Conservation (phyloP, 495 filamentous ascomycete genomes). For the Penicillium alfredii region DNA sequence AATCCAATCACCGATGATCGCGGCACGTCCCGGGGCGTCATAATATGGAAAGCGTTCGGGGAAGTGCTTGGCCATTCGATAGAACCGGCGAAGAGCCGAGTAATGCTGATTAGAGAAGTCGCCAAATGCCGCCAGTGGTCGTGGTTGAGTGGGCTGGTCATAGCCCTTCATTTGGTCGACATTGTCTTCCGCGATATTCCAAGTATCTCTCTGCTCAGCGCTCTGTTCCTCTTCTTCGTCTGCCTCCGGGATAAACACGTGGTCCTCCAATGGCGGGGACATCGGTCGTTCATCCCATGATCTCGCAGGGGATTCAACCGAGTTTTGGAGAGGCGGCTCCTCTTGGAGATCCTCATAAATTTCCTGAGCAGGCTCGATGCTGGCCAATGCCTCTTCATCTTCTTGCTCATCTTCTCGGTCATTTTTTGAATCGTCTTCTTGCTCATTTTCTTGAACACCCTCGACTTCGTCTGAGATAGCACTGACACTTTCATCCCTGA, state of each 20-base stretch:
- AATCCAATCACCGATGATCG: constrained; percentile 43
- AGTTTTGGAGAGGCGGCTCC: constrained; percentile 7
- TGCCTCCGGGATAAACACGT: background rate
- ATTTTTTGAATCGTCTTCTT: constrained; percentile 4
- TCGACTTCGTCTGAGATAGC: constrained; percentile 17
- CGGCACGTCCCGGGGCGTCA: constrained; percentile 29
- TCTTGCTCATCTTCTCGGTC: constrained; percentile 6
- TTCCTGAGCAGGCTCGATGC: constrained; percentile 9
- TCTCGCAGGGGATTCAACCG: constrained; percentile 9
- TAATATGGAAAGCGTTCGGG: constrained; percentile 38
- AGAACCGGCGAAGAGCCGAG: constrained; percentile 33
- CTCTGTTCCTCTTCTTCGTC: constrained; percentile 1
- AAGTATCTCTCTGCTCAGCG: constrained; percentile 7
- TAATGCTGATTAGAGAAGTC: constrained; percentile 46
- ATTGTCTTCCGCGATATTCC: constrained; percentile 5
- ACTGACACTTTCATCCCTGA: constrained; percentile 14
- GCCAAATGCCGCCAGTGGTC: constrained; percentile 31
- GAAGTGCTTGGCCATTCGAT: constrained; percentile 34
- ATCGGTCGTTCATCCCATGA: constrained; percentile 6
- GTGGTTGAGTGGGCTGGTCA: constrained; percentile 11
- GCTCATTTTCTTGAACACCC: constrained; percentile 1
- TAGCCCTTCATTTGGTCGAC: constrained; percentile 7
- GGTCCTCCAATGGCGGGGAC: constrained; percentile 1
- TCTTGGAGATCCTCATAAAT: constrained; percentile 11
- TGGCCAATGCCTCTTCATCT: constrained; percentile 10